Evolutionary conservation across 2,329 filamentous ascomycete genomes (phyloP), one percentile per base, ranked within the genome.

Genomic region (Parascedosporium putredinis): DNA sequence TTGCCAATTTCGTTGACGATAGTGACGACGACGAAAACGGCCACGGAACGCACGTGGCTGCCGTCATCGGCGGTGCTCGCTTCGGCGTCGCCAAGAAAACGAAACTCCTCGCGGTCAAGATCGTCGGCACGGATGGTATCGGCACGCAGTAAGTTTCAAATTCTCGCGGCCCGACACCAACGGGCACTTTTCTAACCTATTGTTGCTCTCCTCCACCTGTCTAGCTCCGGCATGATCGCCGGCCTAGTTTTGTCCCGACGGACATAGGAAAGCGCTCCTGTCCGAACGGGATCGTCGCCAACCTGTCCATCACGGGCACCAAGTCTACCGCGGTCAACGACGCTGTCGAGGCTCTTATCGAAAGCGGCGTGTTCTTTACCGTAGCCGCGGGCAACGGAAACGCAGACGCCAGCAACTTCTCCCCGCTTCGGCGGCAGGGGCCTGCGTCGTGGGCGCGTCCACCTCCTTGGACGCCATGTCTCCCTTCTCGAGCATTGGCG

Each of bases 331-430:
- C 75, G 40, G 64, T 78, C 57, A 79, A 79, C 66, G 59, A 56
- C 29, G 73, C 74, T 40, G 67, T 78, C 16, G 64, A 68, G 33
- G 64, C 61, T 24, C 72, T 74, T 47, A 69, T 69, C 57, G 56
- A 57, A 20, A 58, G 60, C 2, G 76, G 75, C 18, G 62, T 81
- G 27, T 68, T 76, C 48, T 67, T 73, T 1, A 71, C 75, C 25
- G 75, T 77, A 1, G 75, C 77, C 4, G 76, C 77, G 20, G 78
- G 78, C 18, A 79, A 79, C 59, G 63, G 64, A 18, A 62, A 65
- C 54, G 59, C 57, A n/a, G 64, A 73, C 50, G 57, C 57, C 34
- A 38, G 58, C 5, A 60, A 63, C 54, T 64, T 59, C 42, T 78
- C 74, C 0, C 75, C 1, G 74, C 73, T 1, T 72, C 70, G 1